phyloP scores from a whole-genome alignment of 148 eudicot species.

The Cornus florida region DNA sequence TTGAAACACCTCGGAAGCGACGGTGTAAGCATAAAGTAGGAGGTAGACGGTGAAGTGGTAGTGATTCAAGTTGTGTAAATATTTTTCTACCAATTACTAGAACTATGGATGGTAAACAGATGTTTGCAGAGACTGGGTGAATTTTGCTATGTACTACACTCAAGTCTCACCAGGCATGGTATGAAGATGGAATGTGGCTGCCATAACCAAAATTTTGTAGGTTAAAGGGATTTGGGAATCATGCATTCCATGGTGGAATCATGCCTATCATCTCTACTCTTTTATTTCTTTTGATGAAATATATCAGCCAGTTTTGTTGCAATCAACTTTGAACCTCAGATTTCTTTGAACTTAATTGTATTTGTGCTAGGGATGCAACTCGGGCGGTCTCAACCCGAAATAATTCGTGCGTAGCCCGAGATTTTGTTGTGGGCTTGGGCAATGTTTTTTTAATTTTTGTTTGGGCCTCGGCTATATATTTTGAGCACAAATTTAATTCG shows the following conservation, averaged over 20 bases:
- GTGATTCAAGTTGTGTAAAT: constrained; percentile 25
- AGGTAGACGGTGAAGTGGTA: constrained; percentile 11
- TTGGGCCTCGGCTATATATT: no score
- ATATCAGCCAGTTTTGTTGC: neutral
- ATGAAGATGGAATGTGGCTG: neutral
- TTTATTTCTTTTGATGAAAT: neutral
- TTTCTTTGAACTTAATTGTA: neutral
- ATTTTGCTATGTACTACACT: constrained; percentile 43
- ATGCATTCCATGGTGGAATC: neutral
- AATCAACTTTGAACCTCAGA: neutral
- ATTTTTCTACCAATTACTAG: constrained; percentile 3
- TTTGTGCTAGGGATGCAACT: neutral
- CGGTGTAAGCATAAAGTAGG: constrained; percentile 37
- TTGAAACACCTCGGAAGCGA: constrained; percentile 29
- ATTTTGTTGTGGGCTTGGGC: no score
- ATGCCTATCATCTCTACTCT: neutral
- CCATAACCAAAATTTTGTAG: neutral
- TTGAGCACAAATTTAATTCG: no score
- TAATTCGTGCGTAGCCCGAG: no score
- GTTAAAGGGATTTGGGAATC: neutral
- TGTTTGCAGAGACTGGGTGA: constrained; percentile 36
- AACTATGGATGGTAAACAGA: neutral
- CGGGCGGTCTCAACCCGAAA: no score
- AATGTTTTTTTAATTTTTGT: no score
- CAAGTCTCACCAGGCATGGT: constrained; percentile 13